Conservation (phyloP, 192 early-diverging fungal species). For the Podila horticola region DNA sequence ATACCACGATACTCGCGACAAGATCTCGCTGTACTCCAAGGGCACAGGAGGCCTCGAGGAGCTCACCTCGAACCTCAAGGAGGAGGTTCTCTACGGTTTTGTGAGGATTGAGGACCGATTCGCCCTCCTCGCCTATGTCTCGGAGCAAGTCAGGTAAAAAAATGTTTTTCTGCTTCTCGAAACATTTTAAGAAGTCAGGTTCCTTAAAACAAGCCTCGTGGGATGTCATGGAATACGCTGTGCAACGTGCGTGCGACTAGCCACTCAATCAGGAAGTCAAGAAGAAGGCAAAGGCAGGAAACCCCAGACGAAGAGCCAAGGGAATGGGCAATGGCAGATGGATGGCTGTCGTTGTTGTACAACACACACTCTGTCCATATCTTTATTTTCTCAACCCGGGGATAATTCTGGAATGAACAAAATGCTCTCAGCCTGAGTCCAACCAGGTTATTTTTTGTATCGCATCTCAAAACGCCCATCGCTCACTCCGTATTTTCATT, state of each 20-base stretch:
- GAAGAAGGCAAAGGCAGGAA: background rate
- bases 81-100: constrained; percentile 70
- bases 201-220: background rate
- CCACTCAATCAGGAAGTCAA: background rate
- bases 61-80: constrained; percentile 60
- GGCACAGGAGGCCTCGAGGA: constrained; percentile 65
- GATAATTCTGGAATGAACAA: background rate
- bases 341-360: too few species aligned
- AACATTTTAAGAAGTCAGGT: background rate
- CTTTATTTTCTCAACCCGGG: too few species aligned
- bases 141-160: constrained; percentile 67
- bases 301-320: background rate
- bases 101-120: constrained; percentile 67
- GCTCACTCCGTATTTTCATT: background rate
- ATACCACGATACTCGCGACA: constrained; percentile 70
- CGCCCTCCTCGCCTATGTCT: constrained; percentile 66
- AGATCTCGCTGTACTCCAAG: constrained; percentile 68
- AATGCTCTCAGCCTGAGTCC: background rate
- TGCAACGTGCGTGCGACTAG: too few species aligned
- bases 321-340: too few species aligned
- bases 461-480: background rate
- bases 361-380: too few species aligned
- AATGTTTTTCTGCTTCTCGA: background rate
- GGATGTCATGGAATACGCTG: too few species aligned
- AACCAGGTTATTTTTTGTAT: background rate